Percentiles rank a stretch among this genome's conserved stretches.
These are phyloP conservation scores for Bothriochloa decipiens DNA, from an alignment of 176 grass and related monocot species.

Conservation along the genomic window DNA sequence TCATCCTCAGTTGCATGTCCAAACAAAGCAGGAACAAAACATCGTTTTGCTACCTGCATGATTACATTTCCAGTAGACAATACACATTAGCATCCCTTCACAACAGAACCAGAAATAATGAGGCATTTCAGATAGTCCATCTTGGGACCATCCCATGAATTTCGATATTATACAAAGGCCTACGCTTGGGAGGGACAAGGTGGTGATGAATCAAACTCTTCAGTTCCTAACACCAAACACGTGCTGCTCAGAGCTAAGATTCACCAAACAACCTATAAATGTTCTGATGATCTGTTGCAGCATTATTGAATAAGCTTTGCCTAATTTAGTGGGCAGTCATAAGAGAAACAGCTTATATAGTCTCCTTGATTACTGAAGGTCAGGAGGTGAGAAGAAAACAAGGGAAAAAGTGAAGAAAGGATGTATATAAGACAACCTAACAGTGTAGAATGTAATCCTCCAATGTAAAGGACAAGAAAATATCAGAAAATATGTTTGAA, in stretches of 20 bases:
- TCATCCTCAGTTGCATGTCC: slow-evolving; percentile 96
- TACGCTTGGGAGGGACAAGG: neutral
- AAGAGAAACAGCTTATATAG: neutral
- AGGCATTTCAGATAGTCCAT: neutral
- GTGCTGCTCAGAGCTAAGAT: neutral
- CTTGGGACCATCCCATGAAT: neutral
- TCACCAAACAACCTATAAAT: neutral
- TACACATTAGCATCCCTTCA: neutral
- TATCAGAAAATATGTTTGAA: neutral
- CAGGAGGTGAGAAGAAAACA: neutral
- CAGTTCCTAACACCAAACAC: neutral
- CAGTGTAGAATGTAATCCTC: neutral
- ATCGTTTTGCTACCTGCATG: slow-evolving; percentile 81
- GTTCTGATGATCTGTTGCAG: neutral
- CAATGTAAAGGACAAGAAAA: slow-evolving; percentile 7
- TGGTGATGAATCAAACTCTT: neutral
- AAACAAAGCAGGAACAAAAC: slow-evolving; percentile 93
- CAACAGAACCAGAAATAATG: slow-evolving; percentile 13
- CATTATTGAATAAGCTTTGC: slow-evolving; percentile 26
- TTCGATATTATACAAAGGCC: neutral
- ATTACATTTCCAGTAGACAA: slow-evolving; percentile 35
- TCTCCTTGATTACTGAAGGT: neutral
- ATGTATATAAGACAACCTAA: slow-evolving; percentile 2
- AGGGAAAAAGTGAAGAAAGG: neutral
- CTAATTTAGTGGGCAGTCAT: neutral